Evolutionary conservation across 2,329 filamentous ascomycete genomes (phyloP), one percentile per base, ranked within the genome.

Genomic region (Elsinoe ampelina): DNA sequence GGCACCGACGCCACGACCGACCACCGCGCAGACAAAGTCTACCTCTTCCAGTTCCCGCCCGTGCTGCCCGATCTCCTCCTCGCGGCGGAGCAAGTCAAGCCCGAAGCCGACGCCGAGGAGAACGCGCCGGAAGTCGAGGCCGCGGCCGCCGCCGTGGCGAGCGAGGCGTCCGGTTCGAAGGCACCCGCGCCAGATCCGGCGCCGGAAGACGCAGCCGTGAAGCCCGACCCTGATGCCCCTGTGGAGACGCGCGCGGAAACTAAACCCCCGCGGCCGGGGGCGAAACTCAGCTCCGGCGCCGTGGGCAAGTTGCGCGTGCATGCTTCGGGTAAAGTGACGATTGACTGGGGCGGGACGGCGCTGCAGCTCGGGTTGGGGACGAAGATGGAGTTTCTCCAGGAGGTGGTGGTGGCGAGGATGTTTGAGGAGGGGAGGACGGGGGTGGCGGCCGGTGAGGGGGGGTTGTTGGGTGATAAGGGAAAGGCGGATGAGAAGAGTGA

Each of bases 41-140:
- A 84, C 65, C 73, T 84, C 54, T 80, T 85, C 66, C 82, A 85
- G 66, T 78, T 85, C 63, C 82, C 82, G 11, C 81, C 82, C 0
- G 74, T 82, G 58, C 77, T 83, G 3, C 82, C 82, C 4, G 77
- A 79, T 58, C 74, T 85, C 20, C 62, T 72, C 35, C 64, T 74
- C 8, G 70, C 75, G 1, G 64, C 63, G 22, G 67, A 70, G 41
- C 56, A 62, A 1, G 57, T 66, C 4, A 63, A 63, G 55, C 48
- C 50, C 2, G 62, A 64, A 17, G 60, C 59, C 0, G 57, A 55
- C n/a, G 59, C 50, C 1, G 51, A 30, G 15, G 39, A 32, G 22
- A 39, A 39, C 52, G 43, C 42, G 2, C 54, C 54, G 11, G 58
- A 56, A n/a, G 51, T 58, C 5, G 51, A 42, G 17, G 51, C 43